Evolutionary conservation across 768 basidiomycete genomes (phyloP), one percentile per base, ranked within the genome.

Genomic region (Mycena crocata): DNA sequence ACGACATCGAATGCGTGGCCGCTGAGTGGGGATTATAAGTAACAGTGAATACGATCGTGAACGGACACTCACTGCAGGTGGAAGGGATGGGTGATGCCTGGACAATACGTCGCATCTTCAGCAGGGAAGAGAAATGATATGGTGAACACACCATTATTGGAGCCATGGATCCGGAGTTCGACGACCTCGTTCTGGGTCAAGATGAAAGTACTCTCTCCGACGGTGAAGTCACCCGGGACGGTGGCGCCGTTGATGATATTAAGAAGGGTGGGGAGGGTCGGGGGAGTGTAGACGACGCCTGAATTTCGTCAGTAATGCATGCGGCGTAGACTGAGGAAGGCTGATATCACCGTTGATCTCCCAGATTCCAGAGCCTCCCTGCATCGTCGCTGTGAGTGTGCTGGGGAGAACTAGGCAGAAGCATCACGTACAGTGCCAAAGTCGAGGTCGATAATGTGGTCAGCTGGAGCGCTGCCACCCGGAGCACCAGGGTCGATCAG

Each of bases 1-100:
- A 77, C 66, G 21, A 77, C 57, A 44, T 72, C 72, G 59, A 77
- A 77, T 9, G 67, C 71, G 40, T 77, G 76, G 1, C 76, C 76
- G 67, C 67, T 69, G 58, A 52, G 15, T 42, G 48, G 13, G 31
- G 3, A 83, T 84, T 12, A 14, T 21, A 19, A 17, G 10, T 32
- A 17, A 51, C 14, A 24, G 59, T 51, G 51, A 4, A 13, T 5
- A 51, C 31, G 35, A 48, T n/a, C n/a, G n/a, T n/a, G n/a, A n/a
- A n/a, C n/a, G n/a, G n/a, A n/a, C n/a, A n/a, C 39, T 23, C 32
- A 64, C 72, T 73, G 68, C 8, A 57, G 54, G 49, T 42, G 44
- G 40, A 48, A 51, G 44, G 62, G 59, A 57, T 24, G 45, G 26
- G 42, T 37, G 24, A 54, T 52, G 2, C 57, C 73, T 37, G 35